Base-by-base conservation (phyloP, 768 basidiomycete species). In the Cystobasidium tubakii region DNA sequence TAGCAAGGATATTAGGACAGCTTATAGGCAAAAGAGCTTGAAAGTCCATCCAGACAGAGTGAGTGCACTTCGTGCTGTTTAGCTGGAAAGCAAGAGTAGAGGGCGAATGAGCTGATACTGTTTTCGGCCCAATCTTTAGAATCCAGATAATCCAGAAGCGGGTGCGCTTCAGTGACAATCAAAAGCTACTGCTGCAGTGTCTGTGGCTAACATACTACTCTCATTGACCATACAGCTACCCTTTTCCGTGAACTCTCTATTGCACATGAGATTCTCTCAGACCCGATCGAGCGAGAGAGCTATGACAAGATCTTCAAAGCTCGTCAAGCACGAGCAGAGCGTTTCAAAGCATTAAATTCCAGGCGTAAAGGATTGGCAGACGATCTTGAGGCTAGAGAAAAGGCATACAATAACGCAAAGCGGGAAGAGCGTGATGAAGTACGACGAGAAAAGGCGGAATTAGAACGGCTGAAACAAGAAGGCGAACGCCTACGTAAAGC, bases 1-100 rank as follows among this genome's bases (percentile, higher is more conserved):
- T 29, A 42, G 31, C 29, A 57, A 74, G 15, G 65, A 79, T 53
- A 78, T 79, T 64, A 63, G 72, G 31, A 73, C 73, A 0, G 76
- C 77, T 2, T 79, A 77, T 74, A 70, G 79, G 23, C 74, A 77
- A 25, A 60, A 75, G 12, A 76, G 75, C 4, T 75, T 79, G 64
- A 78, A 77, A 31, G 79, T 79, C 42, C 79, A 79, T 62, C 79
- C 79, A 0, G 79, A 78, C 62, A 74, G 78, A 6, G 78, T 77
- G 46, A 46, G 77, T 54, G 9, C 23, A n/a, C 29, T 44, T 23
- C 23, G 6, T 23, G 3, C 33, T 44, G 1, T 19, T 31, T 10
- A 33, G 54, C 21, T 25, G 42, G 70, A 50, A 25, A 36, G 46
- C 73, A 27, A 39, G 31, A 25, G 31, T 13, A 0, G 17, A 63